Base-by-base conservation (phyloP, 2,329 filamentous ascomycete genomes). In the Zymoseptoria passerinii region DNA sequence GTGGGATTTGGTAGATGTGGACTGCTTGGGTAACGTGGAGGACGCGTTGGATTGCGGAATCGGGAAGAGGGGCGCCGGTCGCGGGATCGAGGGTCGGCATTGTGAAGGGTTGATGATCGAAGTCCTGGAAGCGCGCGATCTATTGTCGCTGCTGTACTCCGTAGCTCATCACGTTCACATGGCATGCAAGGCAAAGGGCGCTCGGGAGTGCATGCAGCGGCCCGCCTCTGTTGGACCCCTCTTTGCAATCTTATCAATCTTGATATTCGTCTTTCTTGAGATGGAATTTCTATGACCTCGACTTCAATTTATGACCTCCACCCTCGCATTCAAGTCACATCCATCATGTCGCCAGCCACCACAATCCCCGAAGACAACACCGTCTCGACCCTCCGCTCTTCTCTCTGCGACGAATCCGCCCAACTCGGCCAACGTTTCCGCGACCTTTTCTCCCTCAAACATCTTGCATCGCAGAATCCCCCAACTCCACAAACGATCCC, bases 401-500 rank as follows among this genome's bases (percentile, higher is more conserved):
- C 87, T 60, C 84, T 99, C 60, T 86, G 82, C 68, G 87, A 88
- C 53, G 94, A 97, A 77, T 77, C 82, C 13, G 87, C 89, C 62
- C 85, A 92, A 51, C 88, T 99, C 56, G 88, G 92, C 48, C 81
- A 90, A 63, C 90, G 94, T 63, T 99, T 97, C 77, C 90, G 94
- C 68, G 92, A 94, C 50, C 88, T 99, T 67, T 99, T 99, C 79
- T 96, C 92, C 18, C 85, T 99, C 61, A 99, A 99, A 78, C 89
- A 97, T 73, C 79, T 97, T 61, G 92, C 94, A 52, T 86, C 83
- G 59, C 83, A 86, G 64, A 74, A 81, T 44, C 81, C 82, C 8
- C 75, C 82, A 0, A 83, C 78, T 28, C 73, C 78, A 49, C 76
- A 84, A 64, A 82, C 81, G 0, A 77, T 85, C 7, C 84, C 85